phyloP scores from a whole-genome alignment of 2,329 filamentous ascomycete species.

The Microdochium trichocladiopsis region DNA sequence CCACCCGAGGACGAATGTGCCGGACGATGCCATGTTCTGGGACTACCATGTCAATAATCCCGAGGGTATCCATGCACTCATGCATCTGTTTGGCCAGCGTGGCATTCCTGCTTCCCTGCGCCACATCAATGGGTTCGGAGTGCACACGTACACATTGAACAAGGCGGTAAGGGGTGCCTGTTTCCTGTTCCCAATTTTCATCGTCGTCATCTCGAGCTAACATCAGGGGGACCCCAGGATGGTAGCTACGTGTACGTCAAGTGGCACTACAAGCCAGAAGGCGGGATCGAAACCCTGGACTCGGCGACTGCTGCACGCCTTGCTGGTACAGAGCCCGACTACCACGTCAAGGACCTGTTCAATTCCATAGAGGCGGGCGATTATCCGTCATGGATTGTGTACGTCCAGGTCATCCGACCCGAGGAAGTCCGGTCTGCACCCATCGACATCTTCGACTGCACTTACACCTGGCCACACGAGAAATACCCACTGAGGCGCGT shows the following conservation, averaged over 20 bases:
- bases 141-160: conserved; percentile 60
- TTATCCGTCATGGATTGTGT: conserved; percentile 55
- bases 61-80: conserved; percentile 56
- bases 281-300: conserved; percentile 53
- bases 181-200: no score
- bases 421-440: conserved; percentile 53
- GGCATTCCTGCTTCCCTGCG: conserved; percentile 60
- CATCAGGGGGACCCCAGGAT: no score
- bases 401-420: conserved; percentile 56
- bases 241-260: conserved; percentile 61
- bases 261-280: conserved; percentile 56
- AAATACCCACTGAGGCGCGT: conserved; percentile 55
- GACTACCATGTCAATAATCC: conserved; percentile 50
- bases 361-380: conserved; percentile 55
- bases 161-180: no score
- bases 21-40: conserved; percentile 24
- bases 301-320: conserved; percentile 48
- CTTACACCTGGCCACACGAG: conserved; percentile 61
- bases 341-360: conserved; percentile 56
- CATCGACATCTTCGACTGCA: conserved; percentile 63
- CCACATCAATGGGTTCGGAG: conserved; percentile 62
- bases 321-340: conserved; percentile 53
- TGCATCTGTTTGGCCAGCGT: conserved; percentile 60
- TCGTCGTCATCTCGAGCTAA: no score
- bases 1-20: neutral